Evolutionary conservation across 83 land plant genomes (phyloP), one percentile per base, ranked within the genome.

Genomic region (Diphasiastrum complanatum): DNA sequence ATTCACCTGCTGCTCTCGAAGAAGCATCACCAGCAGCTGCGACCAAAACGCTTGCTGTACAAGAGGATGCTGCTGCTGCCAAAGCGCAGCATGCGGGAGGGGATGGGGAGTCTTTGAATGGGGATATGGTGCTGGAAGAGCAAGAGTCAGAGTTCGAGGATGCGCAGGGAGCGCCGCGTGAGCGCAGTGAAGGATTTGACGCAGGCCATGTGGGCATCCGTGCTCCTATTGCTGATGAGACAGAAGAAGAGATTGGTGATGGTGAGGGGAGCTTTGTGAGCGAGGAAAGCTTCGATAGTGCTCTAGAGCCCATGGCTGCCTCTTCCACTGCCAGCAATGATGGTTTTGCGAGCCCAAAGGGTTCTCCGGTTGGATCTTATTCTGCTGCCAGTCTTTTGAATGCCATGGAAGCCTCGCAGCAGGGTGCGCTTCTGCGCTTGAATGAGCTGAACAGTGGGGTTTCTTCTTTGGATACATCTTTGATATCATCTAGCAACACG

Each of bases 261-360:
- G 63, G 27, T 20, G 63, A 60, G 29, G 50, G 10, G 8, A 40
- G 47, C 18, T 22, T 19, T 36, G 63, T 25, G 37, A 60, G 63
- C 50, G 22, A 34, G 18, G 63, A 28, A 38, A 60, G 63, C 46
- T 36, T 34, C 37, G 63, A 60, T 1, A 60, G 51, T n/a, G 56
- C 51, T 1, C 20, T 38, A 20, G 49, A 35, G 55, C 23, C 8
- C 49, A 10, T 60, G 11, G 63, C 5, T 22, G 27, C 51, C 4
- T 22, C 23, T 38, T 14, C 47, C 0, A 38, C 20, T 5, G 10
- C 56, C 0, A 28, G 27, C 8, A 12, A 6, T 34, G n/a, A 26
- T 25, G 54, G 29, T 1, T 28, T 24, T 16, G 31, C 6, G 2
- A 33, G 18, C n/a, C 18, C 59, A 27, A 23, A n/a, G 23, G 25